These are phyloP conservation scores for Zygoascus sp. DNA, from an alignment of 1,139 yeast species.

Conservation along the genomic window DNA sequence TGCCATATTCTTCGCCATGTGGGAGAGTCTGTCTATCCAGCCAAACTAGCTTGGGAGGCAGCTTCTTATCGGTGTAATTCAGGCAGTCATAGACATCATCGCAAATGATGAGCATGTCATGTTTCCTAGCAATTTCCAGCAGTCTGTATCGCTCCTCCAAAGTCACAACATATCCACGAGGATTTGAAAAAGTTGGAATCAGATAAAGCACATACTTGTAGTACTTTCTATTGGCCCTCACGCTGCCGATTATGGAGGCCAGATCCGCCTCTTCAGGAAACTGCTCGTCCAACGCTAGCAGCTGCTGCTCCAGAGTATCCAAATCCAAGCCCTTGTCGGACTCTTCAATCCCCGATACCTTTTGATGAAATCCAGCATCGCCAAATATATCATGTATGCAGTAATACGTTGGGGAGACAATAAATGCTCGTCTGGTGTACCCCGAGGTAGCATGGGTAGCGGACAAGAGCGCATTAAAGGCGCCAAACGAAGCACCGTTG, in stretches of 20 bases:
- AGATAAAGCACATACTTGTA: conserved; percentile 71
- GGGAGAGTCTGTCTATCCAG: conserved; percentile 47
- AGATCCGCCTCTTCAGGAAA: not conserved
- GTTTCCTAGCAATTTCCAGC: conserved; percentile 65
- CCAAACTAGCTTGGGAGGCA: conserved; percentile 49
- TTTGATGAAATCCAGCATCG: conserved; percentile 75
- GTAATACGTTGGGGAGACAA: conserved; percentile 80
- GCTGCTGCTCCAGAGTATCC: conserved; percentile 43
- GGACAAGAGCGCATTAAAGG: conserved; percentile 58
- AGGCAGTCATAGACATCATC: conserved; percentile 87
- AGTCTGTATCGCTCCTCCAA: conserved; percentile 49
- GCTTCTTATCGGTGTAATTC: conserved; percentile 39
- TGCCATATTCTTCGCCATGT: conserved; percentile 47
- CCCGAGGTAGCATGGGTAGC: conserved; percentile 51
- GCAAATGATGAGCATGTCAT: conserved; percentile 68
- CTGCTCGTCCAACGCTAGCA: conserved; percentile 33
- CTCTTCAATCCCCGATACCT: conserved; percentile 65
- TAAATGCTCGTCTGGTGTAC: conserved; percentile 60
- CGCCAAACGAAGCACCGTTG: conserved; percentile 87
- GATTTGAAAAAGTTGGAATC: conserved; percentile 86
- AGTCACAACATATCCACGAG: conserved; percentile 68
- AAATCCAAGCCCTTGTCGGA: conserved; percentile 51
- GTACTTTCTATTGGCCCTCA: conserved; percentile 47
- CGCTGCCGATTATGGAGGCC: conserved; percentile 37
- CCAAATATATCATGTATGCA: conserved; percentile 69